Evolutionary conservation across 768 basidiomycete genomes (phyloP).

Genomic region (Mycena pura): DNA sequence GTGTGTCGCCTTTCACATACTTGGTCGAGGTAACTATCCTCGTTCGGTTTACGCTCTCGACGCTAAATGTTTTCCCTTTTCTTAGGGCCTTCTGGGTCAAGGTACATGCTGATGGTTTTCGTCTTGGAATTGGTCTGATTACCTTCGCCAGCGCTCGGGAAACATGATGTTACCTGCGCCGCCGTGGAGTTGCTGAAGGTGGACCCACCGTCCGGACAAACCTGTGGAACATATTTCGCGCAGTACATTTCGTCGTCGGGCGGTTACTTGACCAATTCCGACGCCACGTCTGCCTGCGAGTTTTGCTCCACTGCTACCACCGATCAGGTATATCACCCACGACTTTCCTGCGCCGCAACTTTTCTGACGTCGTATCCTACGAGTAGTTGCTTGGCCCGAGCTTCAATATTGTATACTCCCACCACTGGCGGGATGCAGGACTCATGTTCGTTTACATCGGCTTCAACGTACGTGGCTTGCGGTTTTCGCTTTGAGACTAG

Average conservation of each 20-base stretch:
- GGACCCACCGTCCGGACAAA: constrained; percentile 62
- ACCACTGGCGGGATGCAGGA: constrained; percentile 60
- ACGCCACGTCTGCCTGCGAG: constrained; percentile 55
- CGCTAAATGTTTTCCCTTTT: neutral
- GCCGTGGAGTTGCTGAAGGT: constrained; percentile 67
- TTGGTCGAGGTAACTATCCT: constrained; percentile 44
- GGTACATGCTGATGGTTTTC: constrained; percentile 39
- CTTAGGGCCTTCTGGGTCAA: constrained; percentile 53
- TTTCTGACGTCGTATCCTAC: too few species aligned
- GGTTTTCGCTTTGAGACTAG: neutral
- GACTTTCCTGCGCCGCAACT: too few species aligned
- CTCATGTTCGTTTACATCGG: constrained; percentile 55
- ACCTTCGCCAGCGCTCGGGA: constrained; percentile 56
- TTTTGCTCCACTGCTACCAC: constrained; percentile 63
- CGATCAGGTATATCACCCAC: constrained; percentile 45
- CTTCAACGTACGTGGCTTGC: constrained; percentile 50
- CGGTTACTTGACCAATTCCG: constrained; percentile 65
- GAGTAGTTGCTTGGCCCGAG: constrained; percentile 49
- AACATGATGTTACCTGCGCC: constrained; percentile 59
- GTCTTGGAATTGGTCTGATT: constrained; percentile 34
- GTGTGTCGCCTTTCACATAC: constrained; percentile 50
- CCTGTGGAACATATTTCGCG: constrained; percentile 59
- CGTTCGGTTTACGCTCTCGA: neutral
- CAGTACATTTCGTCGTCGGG: constrained; percentile 57
- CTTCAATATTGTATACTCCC: constrained; percentile 68